Evolutionary conservation across 1,284 basidiomycete species (phyloP), one percentile per base, ranked within the genome.

Genomic region (Cutaneotrichosporon spelunceum): DNA sequence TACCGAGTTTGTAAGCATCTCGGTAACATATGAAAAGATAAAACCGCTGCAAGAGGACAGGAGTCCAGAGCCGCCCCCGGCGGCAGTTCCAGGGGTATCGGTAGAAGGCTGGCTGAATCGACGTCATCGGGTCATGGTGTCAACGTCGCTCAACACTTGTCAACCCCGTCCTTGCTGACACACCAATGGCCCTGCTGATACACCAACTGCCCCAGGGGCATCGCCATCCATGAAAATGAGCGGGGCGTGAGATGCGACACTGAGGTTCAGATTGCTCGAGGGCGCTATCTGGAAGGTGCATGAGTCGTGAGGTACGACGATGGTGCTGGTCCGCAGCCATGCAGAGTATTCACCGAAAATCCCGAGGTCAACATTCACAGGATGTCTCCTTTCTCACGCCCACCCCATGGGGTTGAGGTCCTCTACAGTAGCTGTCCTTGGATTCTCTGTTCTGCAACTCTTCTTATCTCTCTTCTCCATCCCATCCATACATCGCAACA

Each of bases 401-500:
- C 10, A 11, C 21, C 30, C n/a, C 19, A n/a, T n/a, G n/a, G n/a
- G n/a, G n/a, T n/a, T n/a, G n/a, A n/a, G n/a, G n/a, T n/a, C n/a
- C n/a, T 26, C 11, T 21, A 8, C 14, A 71, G 26, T 10, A 11
- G 10, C n/a, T 16, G n/a, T 10, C 50, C 11, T 52, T 34, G 5
- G 7, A 27, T 29, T 53, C 11, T 53, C n/a, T 36, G 7, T 29
- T 13, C 42, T 58, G 52, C 44, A 24, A 54, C n/a, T 49, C 34
- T 4, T n/a, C 19, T 9, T 47, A 23, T 27, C 23, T 33, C 7
- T 52, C 13, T 21, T 23, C 53, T 33, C 47, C n/a, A 23, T 33
- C 47, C n/a, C 16, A 36, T 34, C 48, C 45, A 24, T 19, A 19
- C 7, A 59, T n/a, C n/a, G n/a, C n/a, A 70, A 61, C 61, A 73